Conservation (phyloP, 495 filamentous ascomycete species). For the Talaromyces adpressus region DNA sequence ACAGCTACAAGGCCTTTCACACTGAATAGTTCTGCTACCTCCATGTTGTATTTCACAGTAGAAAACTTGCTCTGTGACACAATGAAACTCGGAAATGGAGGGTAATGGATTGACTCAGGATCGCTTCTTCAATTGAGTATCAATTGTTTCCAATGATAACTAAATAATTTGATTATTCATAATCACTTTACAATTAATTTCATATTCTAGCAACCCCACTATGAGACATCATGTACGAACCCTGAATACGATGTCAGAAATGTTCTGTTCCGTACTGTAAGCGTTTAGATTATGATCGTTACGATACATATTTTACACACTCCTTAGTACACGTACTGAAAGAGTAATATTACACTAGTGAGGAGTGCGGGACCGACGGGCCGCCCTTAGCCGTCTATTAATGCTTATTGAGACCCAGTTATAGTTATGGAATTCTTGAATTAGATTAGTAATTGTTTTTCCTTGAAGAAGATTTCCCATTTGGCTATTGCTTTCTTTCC, state of each 20-base stretch:
- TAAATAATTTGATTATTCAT: not conserved
- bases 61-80: not conserved
- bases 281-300: not conserved
- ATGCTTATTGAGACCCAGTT: not conserved
- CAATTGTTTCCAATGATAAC: not conserved
- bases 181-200: not conserved
- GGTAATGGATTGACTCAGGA: not conserved
- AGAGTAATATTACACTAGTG: not conserved
- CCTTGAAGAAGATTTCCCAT: not conserved
- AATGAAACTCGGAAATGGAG: not conserved
- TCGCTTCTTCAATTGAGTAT: not conserved
- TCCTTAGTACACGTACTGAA: not conserved
- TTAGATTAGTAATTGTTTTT: not conserved
- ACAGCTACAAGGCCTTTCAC: slow-evolving; percentile 56
- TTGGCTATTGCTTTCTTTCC: not conserved
- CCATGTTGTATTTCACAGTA: not conserved
- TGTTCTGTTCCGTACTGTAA: not conserved
- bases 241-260: not conserved
- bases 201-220: not conserved
- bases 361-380: not conserved
- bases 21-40: slow-evolving; percentile 33
- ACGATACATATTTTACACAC: not conserved
- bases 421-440: not conserved
- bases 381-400: not conserved
- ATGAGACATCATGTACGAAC: not conserved